Base-by-base conservation (phyloP, 805 yeast genomes). In the Saturnispora sekii region DNA sequence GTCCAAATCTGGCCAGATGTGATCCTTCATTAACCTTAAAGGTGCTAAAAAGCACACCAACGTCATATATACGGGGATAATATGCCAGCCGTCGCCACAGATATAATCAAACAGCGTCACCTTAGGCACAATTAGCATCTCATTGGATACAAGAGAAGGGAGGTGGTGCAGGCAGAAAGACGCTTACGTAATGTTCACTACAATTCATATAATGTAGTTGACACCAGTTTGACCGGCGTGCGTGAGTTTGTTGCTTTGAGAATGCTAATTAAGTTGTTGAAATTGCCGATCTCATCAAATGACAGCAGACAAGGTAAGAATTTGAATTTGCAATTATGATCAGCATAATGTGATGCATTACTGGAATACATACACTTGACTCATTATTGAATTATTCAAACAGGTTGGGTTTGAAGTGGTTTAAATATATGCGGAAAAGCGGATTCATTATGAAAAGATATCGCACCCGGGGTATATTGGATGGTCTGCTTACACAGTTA, bases 1-100 rank as follows among this genome's bases (percentile, higher is more conserved):
- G 21, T 45, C 39, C 15, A 45, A 43, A 36, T 40, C 18, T 12
- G 52, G 46, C 14, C 48, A 51, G n/a, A 40, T 8, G 0, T 53
- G 17, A 15, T 53, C 50, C 10, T 45, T 44, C 5, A 45, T 17
- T 3, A 32, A 10, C 6, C 52, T 32, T 3, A 49, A 12, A 4
- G 52, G 52, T 2, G 15, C 37, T 11, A 44, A 26, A 2, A 35
- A 11, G 2, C 43, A 4, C n/a, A 49, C 40, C 8, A 49, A 17
- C 1, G 36, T 3, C 3, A 44, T 37, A 15, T 47, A 49, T 3
- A 43, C 21, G 1, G 12, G n/a, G 9, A 26, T 9, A 11, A 40
- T 35, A 31, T 38, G 33, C 12, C 29, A 26, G 3, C 41, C 41
- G 29, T 43, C 29, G 31, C 26, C n/a, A 4, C 31, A 32, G 10